A percentile compares a stretch with the other conserved stretches of the same genome.
These are phyloP conservation scores for Phytopythium montanum DNA, from an alignment of 352 stramenopile genomes.

Conservation along the genomic window DNA sequence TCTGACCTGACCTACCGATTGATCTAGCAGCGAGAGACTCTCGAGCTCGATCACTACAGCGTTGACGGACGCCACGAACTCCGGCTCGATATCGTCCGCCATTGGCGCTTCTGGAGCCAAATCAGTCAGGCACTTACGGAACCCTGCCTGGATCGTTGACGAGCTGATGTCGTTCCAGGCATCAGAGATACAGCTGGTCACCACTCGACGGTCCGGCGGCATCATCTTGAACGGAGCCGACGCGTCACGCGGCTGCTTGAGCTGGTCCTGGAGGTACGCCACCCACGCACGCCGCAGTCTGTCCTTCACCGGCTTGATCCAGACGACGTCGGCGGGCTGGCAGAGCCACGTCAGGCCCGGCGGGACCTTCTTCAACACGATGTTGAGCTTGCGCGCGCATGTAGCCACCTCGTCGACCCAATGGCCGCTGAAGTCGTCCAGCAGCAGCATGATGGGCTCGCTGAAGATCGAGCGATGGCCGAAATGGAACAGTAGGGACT, in stretches of 20 bases:
- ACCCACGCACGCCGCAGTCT: constrained; percentile 10
- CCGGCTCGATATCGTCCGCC: too few species aligned
- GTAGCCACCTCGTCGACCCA: background rate
- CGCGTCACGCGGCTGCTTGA: background rate
- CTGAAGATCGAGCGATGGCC: background rate
- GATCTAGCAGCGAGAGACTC: too few species aligned
- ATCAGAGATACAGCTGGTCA: too few species aligned
- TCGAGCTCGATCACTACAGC: too few species aligned
- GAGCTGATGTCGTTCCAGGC: too few species aligned
- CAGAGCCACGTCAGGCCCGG: constrained; percentile 18
- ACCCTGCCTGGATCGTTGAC: too few species aligned
- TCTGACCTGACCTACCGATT: too few species aligned
- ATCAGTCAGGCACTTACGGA: too few species aligned
- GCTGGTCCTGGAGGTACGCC: constrained; percentile 8
- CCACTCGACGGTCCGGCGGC: too few species aligned
- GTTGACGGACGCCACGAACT: too few species aligned
- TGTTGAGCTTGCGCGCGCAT: background rate
- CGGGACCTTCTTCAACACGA: constrained; percentile 11
- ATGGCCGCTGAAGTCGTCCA: background rate
- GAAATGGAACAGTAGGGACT: background rate
- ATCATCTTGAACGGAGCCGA: too few species aligned
- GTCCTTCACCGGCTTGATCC: constrained; percentile 26
- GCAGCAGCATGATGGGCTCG: background rate
- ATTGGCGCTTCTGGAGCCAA: too few species aligned
- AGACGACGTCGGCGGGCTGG: constrained; percentile 19